These are phyloP conservation scores for Globisporangium spiculum DNA, from an alignment of 352 stramenopile genomes.

Conservation along the genomic window DNA sequence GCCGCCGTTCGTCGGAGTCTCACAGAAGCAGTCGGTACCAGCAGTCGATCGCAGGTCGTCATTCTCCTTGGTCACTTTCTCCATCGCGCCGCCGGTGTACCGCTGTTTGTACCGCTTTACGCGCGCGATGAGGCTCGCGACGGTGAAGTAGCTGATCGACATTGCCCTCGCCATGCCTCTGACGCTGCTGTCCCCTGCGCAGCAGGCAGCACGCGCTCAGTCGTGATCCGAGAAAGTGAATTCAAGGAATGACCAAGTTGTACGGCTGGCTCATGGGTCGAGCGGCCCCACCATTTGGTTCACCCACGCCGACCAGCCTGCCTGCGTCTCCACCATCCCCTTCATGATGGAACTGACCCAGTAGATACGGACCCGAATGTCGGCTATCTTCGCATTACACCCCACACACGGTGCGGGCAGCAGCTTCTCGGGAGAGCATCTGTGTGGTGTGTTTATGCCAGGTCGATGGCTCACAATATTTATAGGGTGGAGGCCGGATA, in stretches of 20 bases:
- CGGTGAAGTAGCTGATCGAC: slow-evolving; percentile 20
- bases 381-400: neutral
- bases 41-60: slow-evolving; percentile 9
- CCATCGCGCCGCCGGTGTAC: neutral
- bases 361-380: slow-evolving; percentile 2
- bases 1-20: neutral
- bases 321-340: neutral
- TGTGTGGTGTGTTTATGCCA: neutral
- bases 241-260: slow-evolving; percentile 4
- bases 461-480: neutral
- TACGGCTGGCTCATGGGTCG: neutral
- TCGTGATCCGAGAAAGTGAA: neutral
- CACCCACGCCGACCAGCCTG: neutral
- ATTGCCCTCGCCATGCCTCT: neutral
- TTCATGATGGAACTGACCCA: neutral
- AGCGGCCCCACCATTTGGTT: neutral
- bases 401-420: neutral
- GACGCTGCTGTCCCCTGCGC: neutral
- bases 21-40: slow-evolving; percentile 3
- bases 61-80: slow-evolving; percentile 15
- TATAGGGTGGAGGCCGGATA: neutral
- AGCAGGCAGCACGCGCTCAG: slow-evolving; percentile 4
- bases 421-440: slow-evolving; percentile 10
- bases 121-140: slow-evolving; percentile 12
- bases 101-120: slow-evolving; percentile 10